Base-by-base conservation (phyloP, 306 rosid species). In the Dalbergia cochinchinensis region DNA sequence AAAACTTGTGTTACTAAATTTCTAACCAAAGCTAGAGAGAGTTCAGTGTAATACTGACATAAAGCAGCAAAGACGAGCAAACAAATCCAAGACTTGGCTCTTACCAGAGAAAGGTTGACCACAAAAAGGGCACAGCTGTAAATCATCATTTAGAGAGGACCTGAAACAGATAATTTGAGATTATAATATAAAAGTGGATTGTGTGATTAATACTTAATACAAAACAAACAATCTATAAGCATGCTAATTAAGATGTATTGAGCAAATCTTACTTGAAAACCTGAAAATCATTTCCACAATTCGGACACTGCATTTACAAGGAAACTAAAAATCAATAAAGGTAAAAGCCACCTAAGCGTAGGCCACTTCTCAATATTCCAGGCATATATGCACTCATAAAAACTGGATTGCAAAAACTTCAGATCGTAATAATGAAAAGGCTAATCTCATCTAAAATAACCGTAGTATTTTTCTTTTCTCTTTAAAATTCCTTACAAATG, bases 231-330 rank as follows among this genome's bases (percentile, higher is more conserved):
- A 26, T 72, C 35, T 5, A 48, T 19, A 71, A 80, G 15, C 39
- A 62, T 18, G 84, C 44, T 76, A 37, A 58, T 73, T 5, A 35
- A 74, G 42, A 55, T 20, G 50, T 53, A 4, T 58, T 63, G 62
- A 57, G 34, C 45, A 55, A 51, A 71, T 81, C 98, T 92, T 95
- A 95, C 99, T 91, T 95, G 91, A 95, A 88, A 67, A 91, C 91
- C 91, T 91, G 98, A 90, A 95, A 95, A 22, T 90, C 93, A 70
- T 95, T 95, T 83, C 98, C 94, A 55, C 99, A 95, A 80, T 91
- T 95, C 8, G 97, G 99, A 80, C 99, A 95, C 99, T 95, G 96
- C 92, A 87, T 35, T 80, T 71, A 74, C 80, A 83, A 61, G 39
- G 34, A 11, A 14, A 11, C 5, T 37, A n/a, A 37, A 51, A 14